Percentiles rank a stretch among this genome's conserved stretches.
Conservation (phyloP, 2,329 filamentous ascomycete genomes). For the Seiridium unicorne region DNA sequence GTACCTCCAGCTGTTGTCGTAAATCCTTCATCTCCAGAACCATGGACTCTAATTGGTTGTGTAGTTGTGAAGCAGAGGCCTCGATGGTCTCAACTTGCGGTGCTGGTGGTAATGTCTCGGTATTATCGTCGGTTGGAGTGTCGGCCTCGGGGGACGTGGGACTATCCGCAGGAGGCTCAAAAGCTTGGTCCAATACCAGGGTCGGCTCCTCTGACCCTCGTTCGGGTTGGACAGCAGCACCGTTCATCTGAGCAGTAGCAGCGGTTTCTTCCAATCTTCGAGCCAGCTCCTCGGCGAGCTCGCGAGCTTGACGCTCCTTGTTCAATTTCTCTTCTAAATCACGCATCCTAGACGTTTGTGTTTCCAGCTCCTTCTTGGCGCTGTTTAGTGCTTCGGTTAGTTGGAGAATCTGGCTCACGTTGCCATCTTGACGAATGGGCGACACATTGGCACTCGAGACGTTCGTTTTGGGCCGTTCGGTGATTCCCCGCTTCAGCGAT, state of each 20-base stretch:
- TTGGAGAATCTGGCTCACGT: slow-evolving; percentile 72
- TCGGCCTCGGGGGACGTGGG: slow-evolving; percentile 17
- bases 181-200: slow-evolving; percentile 42
- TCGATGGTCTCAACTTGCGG: slow-evolving; percentile 33
- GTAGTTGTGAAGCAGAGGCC: slow-evolving; percentile 45
- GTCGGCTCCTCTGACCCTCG: slow-evolving; percentile 23
- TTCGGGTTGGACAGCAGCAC: slow-evolving; percentile 30
- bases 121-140: slow-evolving; percentile 12
- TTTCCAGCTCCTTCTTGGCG: slow-evolving; percentile 83
- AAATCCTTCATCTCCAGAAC: slow-evolving; percentile 78
- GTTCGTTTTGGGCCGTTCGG: slow-evolving; percentile 67
- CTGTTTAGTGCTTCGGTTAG: slow-evolving; percentile 81
- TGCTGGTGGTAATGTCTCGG: slow-evolving; percentile 16
- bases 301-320: slow-evolving; percentile 77
- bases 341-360: slow-evolving; percentile 75
- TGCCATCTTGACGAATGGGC: slow-evolving; percentile 56
- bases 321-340: slow-evolving; percentile 77
- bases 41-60: slow-evolving; percentile 74
- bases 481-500: slow-evolving; percentile 72
- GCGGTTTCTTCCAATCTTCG: slow-evolving; percentile 62
- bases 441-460: slow-evolving; percentile 45
- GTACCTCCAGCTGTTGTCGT: slow-evolving; percentile 75
- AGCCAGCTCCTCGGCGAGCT: slow-evolving; percentile 80
- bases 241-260: slow-evolving; percentile 38
- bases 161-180: slow-evolving; percentile 41